Percentiles rank a stretch among this genome's conserved stretches.
phyloP scores from a whole-genome alignment of 2,329 filamentous ascomycete genomes.

The Lachnellula occidentalis region DNA sequence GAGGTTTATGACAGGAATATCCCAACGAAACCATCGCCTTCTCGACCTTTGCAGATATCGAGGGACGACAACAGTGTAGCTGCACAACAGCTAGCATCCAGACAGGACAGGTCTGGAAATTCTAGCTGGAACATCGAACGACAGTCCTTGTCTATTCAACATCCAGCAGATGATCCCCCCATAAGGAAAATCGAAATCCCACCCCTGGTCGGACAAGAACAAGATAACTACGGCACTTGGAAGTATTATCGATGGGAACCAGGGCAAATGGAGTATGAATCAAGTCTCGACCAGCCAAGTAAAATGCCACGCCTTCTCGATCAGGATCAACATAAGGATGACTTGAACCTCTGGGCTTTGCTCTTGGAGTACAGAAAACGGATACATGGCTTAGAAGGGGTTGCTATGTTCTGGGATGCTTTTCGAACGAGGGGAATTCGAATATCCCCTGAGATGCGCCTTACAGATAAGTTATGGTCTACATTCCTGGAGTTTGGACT shows the following conservation, averaged over 20 bases:
- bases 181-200: no score
- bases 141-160: no score
- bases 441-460: constrained; percentile 35
- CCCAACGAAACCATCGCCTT: no score
- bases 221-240: neutral
- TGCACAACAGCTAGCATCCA: no score
- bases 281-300: constrained; percentile 21
- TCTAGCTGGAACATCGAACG: no score
- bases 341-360: constrained; percentile 36
- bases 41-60: no score
- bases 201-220: neutral
- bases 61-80: no score
- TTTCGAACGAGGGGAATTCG: constrained; percentile 33
- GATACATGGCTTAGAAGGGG: constrained; percentile 36
- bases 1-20: no score
- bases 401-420: constrained; percentile 39
- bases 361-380: constrained; percentile 37
- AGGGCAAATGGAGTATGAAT: constrained; percentile 28
- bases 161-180: no score
- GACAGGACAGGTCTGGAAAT: no score
- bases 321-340: constrained; percentile 21
- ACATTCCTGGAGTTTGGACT: constrained; percentile 38
- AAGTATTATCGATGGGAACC: constrained; percentile 1
- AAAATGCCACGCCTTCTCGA: constrained; percentile 30
- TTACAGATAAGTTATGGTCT: constrained; percentile 40